Percentiles rank a stretch among this genome's conserved stretches.
Evolutionary conservation across 192 early-diverging fungal genomes (phyloP).

Genomic region (Linnemannia hyalina): DNA sequence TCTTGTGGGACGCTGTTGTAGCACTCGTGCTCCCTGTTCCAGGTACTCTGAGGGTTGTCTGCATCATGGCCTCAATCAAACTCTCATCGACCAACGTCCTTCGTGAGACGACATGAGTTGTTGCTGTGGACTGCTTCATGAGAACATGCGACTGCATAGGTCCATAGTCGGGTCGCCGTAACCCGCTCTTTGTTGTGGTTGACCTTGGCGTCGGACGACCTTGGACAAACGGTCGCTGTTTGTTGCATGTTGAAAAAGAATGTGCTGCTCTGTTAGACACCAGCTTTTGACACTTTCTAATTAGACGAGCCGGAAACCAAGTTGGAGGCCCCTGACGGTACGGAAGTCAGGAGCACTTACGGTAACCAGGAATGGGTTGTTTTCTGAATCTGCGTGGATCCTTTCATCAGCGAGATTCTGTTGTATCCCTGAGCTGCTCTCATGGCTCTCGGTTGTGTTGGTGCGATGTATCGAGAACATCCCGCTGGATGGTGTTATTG

Average conservation of each 20-base stretch:
- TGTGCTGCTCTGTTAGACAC: neutral
- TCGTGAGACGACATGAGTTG: constrained; percentile 27
- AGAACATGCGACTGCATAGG: constrained; percentile 34
- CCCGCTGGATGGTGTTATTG: neutral
- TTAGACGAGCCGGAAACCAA: neutral
- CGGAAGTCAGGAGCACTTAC: neutral
- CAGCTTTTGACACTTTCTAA: neutral
- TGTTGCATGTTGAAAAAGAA: neutral
- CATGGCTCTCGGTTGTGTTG: neutral
- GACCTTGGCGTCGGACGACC: constrained; percentile 5
- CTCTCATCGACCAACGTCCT: constrained; percentile 40
- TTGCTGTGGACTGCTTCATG: constrained; percentile 21
- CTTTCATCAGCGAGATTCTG: neutral
- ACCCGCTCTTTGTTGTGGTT: constrained; percentile 19
- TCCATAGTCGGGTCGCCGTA: constrained; percentile 45
- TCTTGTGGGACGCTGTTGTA: neutral
- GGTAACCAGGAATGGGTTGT: neutral
- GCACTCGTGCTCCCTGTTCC: neutral
- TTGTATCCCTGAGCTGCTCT: neutral
- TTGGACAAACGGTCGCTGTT: neutral
- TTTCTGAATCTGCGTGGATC: neutral
- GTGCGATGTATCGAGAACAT: neutral
- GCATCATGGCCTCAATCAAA: constrained; percentile 33
- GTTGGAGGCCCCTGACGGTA: neutral
- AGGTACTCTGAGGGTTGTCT: constrained; percentile 23